A percentile compares a stretch with the other conserved stretches of the same genome.
phyloP scores from a whole-genome alignment of 2,329 filamentous ascomycete genomes.

The Talaromyces sp. region DNA sequence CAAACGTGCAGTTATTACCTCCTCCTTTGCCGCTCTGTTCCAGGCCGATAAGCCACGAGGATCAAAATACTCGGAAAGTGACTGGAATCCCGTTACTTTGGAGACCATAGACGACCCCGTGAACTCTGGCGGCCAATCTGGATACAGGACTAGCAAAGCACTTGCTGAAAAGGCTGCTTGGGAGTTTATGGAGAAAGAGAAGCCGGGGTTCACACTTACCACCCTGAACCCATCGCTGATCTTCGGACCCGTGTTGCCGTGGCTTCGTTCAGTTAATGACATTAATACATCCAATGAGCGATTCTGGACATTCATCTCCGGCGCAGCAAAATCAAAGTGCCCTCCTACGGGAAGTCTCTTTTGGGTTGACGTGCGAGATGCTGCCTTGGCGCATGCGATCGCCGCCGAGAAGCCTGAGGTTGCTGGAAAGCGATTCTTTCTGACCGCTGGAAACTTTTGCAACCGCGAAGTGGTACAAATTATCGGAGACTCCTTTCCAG shows the following conservation, averaged over 20 bases:
- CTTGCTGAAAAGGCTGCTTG: slow-evolving; percentile 22
- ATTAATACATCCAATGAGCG: slow-evolving; percentile 36
- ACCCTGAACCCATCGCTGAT: slow-evolving; percentile 43
- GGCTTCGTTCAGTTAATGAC: slow-evolving; percentile 13
- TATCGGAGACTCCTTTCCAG: slow-evolving; percentile 22
- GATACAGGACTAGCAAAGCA: slow-evolving; percentile 50
- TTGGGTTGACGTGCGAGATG: slow-evolving; percentile 27
- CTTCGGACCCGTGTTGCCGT: slow-evolving; percentile 31
- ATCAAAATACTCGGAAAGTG: slow-evolving; percentile 41
- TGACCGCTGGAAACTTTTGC: slow-evolving; percentile 17
- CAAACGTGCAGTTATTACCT: slow-evolving; percentile 45
- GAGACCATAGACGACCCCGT: slow-evolving; percentile 31
- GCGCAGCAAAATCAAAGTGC: slow-evolving; percentile 13
- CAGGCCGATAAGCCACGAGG: slow-evolving; percentile 24
- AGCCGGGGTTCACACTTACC: slow-evolving; percentile 28
- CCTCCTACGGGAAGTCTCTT: slow-evolving; percentile 16
- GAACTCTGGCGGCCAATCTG: slow-evolving; percentile 15
- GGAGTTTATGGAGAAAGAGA: slow-evolving; percentile 19
- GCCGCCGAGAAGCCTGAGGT: slow-evolving; percentile 18
- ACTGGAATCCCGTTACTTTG: slow-evolving; percentile 48
- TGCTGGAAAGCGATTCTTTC: slow-evolving; percentile 21
- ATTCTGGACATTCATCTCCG: slow-evolving; percentile 20
- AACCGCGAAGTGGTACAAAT: slow-evolving; percentile 21
- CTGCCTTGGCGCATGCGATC: slow-evolving; percentile 26
- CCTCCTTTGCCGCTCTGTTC: slow-evolving; percentile 47